Evolutionary conservation across 345 rosid genomes (phyloP).

Genomic region (Eutrema heterophyllum): DNA sequence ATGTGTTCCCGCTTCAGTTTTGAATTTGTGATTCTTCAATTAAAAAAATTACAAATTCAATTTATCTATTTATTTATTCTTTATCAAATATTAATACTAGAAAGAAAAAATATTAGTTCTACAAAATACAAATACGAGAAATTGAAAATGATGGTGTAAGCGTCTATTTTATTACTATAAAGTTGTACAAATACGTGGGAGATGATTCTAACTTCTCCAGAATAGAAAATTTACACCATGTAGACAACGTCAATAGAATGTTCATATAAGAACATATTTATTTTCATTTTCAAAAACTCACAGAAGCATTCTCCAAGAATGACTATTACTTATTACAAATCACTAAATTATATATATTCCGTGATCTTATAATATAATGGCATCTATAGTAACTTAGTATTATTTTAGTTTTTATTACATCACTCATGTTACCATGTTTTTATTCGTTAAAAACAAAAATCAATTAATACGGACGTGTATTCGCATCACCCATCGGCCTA

Average conservation of each 20-base stretch:
- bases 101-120: neutral
- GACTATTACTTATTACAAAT: neutral
- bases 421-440: neutral
- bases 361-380: neutral
- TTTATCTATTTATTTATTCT: neutral
- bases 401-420: neutral
- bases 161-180: too few species aligned
- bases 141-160: neutral
- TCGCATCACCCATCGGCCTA: slow-evolving; percentile 31
- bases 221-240: neutral
- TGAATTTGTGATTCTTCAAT: too few species aligned
- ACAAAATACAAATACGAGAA: neutral
- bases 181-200: neutral
- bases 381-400: neutral
- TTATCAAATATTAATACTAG: too few species aligned
- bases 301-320: neutral
- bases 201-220: neutral
- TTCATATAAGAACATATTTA: neutral
- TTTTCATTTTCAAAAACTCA: neutral
- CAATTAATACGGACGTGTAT: slow-evolving; percentile 23
- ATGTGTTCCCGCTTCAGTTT: neutral
- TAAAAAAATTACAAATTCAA: neutral
- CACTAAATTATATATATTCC: too few species aligned
- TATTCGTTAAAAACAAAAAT: neutral
- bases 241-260: neutral